A percentile compares a stretch with the other conserved stretches of the same genome.
phyloP scores from a whole-genome alignment of 2,329 filamentous ascomycete species.

The Neobulgaria alba region DNA sequence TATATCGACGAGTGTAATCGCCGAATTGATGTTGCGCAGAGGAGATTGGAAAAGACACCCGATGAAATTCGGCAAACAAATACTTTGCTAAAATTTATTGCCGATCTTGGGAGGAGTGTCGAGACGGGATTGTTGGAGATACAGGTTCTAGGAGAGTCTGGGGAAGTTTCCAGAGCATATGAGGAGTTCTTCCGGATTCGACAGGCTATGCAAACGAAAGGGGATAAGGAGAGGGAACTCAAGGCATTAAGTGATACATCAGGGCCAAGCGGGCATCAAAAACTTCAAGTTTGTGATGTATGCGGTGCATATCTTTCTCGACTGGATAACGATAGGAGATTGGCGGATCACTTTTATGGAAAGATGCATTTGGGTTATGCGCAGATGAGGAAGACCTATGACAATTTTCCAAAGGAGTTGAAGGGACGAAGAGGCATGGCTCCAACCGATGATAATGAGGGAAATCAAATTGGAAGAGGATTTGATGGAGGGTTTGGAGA shows the following conservation, averaged over 20 bases:
- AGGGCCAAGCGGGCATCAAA: constrained; percentile 91
- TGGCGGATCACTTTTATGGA: constrained; percentile 97
- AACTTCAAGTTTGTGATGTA: constrained; percentile 96
- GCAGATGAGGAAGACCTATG: constrained; percentile 92
- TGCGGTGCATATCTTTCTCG: constrained; percentile 90
- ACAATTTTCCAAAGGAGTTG: constrained; percentile 79
- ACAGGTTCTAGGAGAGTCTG: constrained; percentile 72
- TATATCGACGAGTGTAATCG: constrained; percentile 97
- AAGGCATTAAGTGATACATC: constrained; percentile 87
- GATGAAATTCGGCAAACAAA: constrained; percentile 97
- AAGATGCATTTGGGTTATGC: constrained; percentile 99
- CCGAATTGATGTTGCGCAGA: constrained; percentile 82
- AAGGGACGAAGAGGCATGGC: constrained; percentile 58
- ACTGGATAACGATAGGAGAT: constrained; percentile 84
- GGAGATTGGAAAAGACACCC: constrained; percentile 89
- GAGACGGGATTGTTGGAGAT: constrained; percentile 79
- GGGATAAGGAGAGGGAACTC: constrained; percentile 77
- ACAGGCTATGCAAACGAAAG: constrained; percentile 70
- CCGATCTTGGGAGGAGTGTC: constrained; percentile 70
- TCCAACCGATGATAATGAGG: constrained; percentile 42
- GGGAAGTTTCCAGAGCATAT: constrained; percentile 71
- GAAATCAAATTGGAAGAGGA: constrained; percentile 46
- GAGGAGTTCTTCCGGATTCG: constrained; percentile 84
- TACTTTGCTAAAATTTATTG: constrained; percentile 75
- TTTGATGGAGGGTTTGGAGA: constrained; percentile 45